Evolutionary conservation across 179 eudicot genomes (phyloP), one percentile per base, ranked within the genome.

Genomic region (Gypsophila paniculata): DNA sequence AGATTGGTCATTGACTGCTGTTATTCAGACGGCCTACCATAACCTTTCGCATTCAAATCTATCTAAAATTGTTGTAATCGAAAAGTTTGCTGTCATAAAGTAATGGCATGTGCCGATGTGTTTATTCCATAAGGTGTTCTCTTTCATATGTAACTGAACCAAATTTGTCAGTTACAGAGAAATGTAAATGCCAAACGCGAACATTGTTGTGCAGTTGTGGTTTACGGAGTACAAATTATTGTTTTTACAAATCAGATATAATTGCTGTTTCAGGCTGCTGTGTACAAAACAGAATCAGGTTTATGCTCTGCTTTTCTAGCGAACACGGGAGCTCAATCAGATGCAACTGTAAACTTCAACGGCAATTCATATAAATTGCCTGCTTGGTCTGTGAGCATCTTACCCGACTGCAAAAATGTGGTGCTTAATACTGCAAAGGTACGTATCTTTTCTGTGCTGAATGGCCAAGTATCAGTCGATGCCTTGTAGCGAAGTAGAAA

Each of bases 321-420:
- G 72, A 94, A 94, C 75, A 32, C 67, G 32, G 97, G 80, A 71
- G 79, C 86, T 8, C 81, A 86, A 72, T 83, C 87, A 10, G 95
- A 86, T 76, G 93, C 90, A 73, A 86, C 83, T 15, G 92, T 92
- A 61, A 86, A 65, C 11, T 94, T 86, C 71, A 88, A 87, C 66
- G 96, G 96, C 59, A 90, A 88, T 49, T 84, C 90, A 18, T 94
- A 94, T 70, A 77, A 75, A 53, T 71, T 94, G 76, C 99, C 99
- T 66, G 90, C 96, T 44, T 94, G 99, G 99, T 94, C 99, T 61
- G 99, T 94, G 72, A 94, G 96, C 91, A 92, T 94, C 84, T 87
- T 94, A 80, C 99, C 97, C 58, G 99, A 94, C 85, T 94, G 99
- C 89, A 92, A 92, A 83, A 92, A 78, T 76, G 99, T 92, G 22